Evolutionary conservation across 495 filamentous ascomycete species (phyloP).

Genomic region (Cercophora scortea): DNA sequence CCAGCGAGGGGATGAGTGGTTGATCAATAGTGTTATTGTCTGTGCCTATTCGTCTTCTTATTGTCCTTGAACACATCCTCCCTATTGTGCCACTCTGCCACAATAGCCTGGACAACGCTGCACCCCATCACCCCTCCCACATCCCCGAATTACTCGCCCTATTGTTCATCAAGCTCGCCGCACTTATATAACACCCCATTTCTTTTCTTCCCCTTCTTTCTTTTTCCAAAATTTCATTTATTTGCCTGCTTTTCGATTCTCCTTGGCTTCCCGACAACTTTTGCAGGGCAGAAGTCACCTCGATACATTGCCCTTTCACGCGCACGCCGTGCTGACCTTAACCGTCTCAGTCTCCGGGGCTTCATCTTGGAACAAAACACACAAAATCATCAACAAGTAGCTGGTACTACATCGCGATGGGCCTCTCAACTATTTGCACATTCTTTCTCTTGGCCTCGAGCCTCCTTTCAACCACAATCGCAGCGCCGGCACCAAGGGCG

Average conservation of each 20-base stretch:
- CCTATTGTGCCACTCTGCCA: neutral
- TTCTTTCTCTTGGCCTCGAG: slow-evolving; percentile 27
- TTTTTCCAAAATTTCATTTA: too few relatives aligned
- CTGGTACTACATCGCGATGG: slow-evolving; percentile 38
- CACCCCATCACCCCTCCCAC: neutral
- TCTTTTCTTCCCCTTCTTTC: neutral
- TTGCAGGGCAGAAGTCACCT: too few relatives aligned
- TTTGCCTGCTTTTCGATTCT: too few relatives aligned
- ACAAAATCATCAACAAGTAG: slow-evolving; percentile 21
- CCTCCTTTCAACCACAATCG: slow-evolving; percentile 24
- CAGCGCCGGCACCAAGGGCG: slow-evolving; percentile 21
- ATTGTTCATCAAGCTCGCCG: neutral
- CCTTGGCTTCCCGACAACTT: neutral
- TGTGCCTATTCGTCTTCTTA: neutral
- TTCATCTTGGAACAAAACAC: slow-evolving; percentile 6
- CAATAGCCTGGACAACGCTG: neutral
- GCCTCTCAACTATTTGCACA: slow-evolving; percentile 29
- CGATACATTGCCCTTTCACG: neutral
- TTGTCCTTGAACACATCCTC: neutral
- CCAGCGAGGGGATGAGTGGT: too few relatives aligned
- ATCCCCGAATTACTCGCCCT: neutral
- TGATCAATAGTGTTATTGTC: too few relatives aligned
- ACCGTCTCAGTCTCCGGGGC: slow-evolving; percentile 3
- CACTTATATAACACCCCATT: neutral
- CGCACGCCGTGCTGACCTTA: too few relatives aligned